Percentiles rank a stretch among this genome's conserved stretches.
Evolutionary conservation across 1,284 basidiomycete species (phyloP).

Genomic region (Cutaneotrichosporon dermatis): DNA sequence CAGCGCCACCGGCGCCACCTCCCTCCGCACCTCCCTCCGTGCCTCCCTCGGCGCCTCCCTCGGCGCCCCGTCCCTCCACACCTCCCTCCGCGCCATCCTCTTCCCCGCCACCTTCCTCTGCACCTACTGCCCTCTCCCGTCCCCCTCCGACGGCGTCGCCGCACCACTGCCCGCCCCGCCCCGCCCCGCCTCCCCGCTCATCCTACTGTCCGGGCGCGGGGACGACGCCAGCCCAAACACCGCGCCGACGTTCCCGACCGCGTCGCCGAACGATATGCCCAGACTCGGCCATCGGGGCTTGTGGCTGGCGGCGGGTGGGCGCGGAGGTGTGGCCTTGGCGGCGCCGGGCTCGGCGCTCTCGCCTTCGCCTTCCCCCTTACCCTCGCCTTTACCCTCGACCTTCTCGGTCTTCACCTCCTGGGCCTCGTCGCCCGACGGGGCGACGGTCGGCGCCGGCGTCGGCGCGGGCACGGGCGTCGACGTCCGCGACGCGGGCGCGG

Average conservation of each 20-base stretch:
- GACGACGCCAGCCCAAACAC: slow-evolving; percentile 24
- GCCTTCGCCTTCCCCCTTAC: too few species aligned
- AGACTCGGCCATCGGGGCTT: slow-evolving; percentile 22
- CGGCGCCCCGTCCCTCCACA: too few species aligned
- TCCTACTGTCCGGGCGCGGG: slow-evolving; percentile 2
- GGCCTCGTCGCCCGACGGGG: not conserved
- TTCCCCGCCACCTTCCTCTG: too few species aligned
- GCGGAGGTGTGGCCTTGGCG: not conserved
- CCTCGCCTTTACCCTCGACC: too few species aligned
- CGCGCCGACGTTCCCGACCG: slow-evolving; percentile 31
- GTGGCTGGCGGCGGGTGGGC: not conserved
- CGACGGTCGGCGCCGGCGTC: not conserved
- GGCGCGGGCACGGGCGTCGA: slow-evolving; percentile 3
- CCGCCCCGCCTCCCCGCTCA: not conserved
- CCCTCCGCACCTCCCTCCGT: too few species aligned
- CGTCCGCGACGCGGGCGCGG: not conserved
- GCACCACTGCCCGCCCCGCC: not conserved
- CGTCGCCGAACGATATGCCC: slow-evolving; percentile 22
- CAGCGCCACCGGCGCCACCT: too few species aligned
- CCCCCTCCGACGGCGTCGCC: not conserved
- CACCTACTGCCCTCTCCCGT: too few species aligned
- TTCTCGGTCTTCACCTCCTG: not conserved
- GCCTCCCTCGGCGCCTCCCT: too few species aligned
- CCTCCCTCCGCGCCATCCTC: too few species aligned
- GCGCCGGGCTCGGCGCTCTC: too few species aligned